Base-by-base conservation (phyloP, 2,329 filamentous ascomycete species). In the Podosphaera xanthii region DNA sequence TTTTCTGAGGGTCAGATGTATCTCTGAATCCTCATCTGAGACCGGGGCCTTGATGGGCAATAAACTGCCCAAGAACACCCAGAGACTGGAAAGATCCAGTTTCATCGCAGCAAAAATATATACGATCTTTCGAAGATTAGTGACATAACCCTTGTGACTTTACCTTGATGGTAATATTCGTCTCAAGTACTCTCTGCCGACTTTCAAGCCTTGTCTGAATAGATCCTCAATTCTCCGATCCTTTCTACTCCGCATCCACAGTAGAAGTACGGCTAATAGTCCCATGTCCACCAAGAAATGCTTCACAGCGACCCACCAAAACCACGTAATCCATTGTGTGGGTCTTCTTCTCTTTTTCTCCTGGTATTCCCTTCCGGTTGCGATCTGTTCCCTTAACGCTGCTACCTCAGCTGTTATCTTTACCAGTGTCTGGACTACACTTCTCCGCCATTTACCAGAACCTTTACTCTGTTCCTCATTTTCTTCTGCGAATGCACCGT, bases 371-470 rank as follows among this genome's bases (percentile, higher is more conserved):
- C 86, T 77, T 0, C 87, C 82, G 0, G 81, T 79, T 59, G 88
- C 84, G 64, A 97, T 84, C 69, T 97, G 90, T 71, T 98, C 92
- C 42, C 92, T 80, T 62, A 97, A 72, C 0, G 92, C 92, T 0
- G 92, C 90, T 38, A 98, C 81, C 71, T 98, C 92, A 14, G 89
- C 86, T 4, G 90, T 94, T 72, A 97, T 82, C 65, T 89, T 87
- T 59, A 91, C 87, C 60, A 97, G 76, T 31, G 88, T 87, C 50
- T 83, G 79, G 72, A 97, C 91, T 62, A 97, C 84, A 65, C 86
- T 83, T 61, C 80, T 82, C 58, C 86, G 83, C 87, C 89, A 95
- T 61, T 74, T 75, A 22, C 72, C 73, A 44, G 71, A 71, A 66
- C 71, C 72, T 7, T 70, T 69, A 50, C 72, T 72, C 70, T 57